phyloP scores from a whole-genome alignment of 108 stramenopile genomes.

The Schizochytrium sp. region DNA sequence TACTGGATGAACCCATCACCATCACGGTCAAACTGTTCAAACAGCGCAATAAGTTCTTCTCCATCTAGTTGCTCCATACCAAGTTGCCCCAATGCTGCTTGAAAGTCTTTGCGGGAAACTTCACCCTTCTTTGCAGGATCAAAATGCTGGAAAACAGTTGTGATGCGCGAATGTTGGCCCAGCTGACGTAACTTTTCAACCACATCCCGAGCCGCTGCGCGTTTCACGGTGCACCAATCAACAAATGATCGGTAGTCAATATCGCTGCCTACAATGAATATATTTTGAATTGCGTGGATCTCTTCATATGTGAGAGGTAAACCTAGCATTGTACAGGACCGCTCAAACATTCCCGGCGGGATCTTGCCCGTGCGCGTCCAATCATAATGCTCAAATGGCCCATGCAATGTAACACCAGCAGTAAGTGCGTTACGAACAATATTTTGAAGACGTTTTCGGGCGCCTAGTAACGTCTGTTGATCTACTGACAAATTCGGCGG shows the following conservation, averaged over 20 bases:
- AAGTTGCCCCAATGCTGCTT: constrained; percentile 48
- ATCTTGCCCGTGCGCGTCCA: constrained; percentile 45
- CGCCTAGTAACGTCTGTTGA: background rate
- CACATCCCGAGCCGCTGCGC: constrained; percentile 35
- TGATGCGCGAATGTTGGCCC: background rate
- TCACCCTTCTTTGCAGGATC: constrained; percentile 55
- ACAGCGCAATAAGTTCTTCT: constrained; percentile 50
- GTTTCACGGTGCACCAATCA: background rate
- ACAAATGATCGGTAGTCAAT: constrained; percentile 33
- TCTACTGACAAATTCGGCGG: background rate
- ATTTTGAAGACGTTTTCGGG: background rate
- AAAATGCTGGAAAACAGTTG: constrained; percentile 2
- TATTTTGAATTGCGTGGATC: constrained; percentile 13
- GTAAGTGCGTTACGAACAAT: constrained; percentile 18
- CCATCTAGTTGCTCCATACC: constrained; percentile 25
- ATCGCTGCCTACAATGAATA: background rate
- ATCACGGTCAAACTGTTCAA: constrained; percentile 64
- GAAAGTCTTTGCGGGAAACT: constrained; percentile 59
- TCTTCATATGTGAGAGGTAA: constrained; percentile 61
- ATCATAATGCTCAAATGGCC: constrained; percentile 65
- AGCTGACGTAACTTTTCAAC: background rate
- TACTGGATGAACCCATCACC: constrained; percentile 60
- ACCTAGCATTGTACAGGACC: constrained; percentile 37
- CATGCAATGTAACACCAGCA: constrained; percentile 16
- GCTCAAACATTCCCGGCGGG: background rate